Evolutionary conservation across 352 stramenopile genomes (phyloP), one percentile per base, ranked within the genome.

Genomic region (Phytophthora parvispora): DNA sequence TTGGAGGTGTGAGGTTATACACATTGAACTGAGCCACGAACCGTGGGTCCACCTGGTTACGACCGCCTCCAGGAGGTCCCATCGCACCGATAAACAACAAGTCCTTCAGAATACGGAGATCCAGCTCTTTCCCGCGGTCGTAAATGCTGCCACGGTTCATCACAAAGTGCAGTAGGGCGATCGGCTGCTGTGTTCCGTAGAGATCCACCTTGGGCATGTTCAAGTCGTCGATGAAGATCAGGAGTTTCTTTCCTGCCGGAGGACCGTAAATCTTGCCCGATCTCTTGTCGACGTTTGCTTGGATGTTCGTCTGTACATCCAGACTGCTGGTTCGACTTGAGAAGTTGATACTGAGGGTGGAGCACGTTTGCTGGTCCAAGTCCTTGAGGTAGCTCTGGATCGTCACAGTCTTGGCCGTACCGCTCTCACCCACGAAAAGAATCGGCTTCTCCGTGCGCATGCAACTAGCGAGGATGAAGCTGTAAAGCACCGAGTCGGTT

Each of bases 151-250:
- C 94, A 31, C 91, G 84, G 32, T 81, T 95, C 71, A 99, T 96
- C 13, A 99, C 80, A 64, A 98, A 99, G 53, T 98, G 92, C 20
- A 99, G 77, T 15, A 99, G 74, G 3, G 96, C 94, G 59, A 99
- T 99, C 0, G 97, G 97, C 64, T 98, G 94, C 73, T 99, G 97
- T 3, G 97, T 99, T 50, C 97, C 97, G 71, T 99, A 99, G 12
- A 95, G 67, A 72, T 99, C 97, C 3, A 98, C 94, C 66, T 98
- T 98, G 34, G 97, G 97, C 96, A 99, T 99, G 73, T 99, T 99
- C 62, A 99, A 79, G 74, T 99, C 97, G 65, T 99, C 97, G 43
- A 99, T 93, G 60, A 99, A 99, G 24, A 99, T 81, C 47, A 98
- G 76, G 10, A 99, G 82, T 50, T 98, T 98, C 74, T 99, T 99